Evolutionary conservation across 768 basidiomycete species (phyloP).

Genomic region (Mrakia blollopis): DNA sequence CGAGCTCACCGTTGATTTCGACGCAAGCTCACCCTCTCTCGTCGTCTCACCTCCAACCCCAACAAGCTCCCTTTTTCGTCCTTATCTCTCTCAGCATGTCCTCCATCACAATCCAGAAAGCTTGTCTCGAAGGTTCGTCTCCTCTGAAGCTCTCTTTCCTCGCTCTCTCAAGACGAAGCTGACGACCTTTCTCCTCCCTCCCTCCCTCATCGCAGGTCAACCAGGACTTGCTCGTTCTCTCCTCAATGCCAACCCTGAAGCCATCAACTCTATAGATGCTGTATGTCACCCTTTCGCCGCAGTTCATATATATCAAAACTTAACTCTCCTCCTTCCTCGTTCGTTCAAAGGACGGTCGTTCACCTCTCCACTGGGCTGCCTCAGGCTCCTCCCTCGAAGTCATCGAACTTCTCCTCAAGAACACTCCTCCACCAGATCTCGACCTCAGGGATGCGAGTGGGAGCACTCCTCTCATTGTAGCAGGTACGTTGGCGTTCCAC

Average conservation of each 20-base stretch:
- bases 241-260: constrained; percentile 39
- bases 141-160: not conserved
- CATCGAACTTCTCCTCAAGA: constrained; percentile 39
- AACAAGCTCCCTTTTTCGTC: not conserved
- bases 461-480: constrained; percentile 46
- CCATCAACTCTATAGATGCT: constrained; percentile 42
- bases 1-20: too few relatives aligned
- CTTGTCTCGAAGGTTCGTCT: constrained; percentile 42
- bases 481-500: constrained; percentile 37
- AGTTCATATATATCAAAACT: not conserved
- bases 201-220: constrained; percentile 37
- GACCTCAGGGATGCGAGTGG: constrained; percentile 42
- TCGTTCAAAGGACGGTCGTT: constrained; percentile 42
- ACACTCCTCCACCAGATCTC: constrained; percentile 38
- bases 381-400: constrained; percentile 39
- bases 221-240: constrained; percentile 42
- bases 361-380: constrained; percentile 46
- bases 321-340: not conserved
- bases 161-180: not conserved
- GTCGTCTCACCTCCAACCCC: not conserved
- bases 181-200: not conserved
- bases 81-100: not conserved
- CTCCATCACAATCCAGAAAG: constrained; percentile 43
- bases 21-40: too few relatives aligned
- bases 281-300: constrained; percentile 37